phyloP scores from a whole-genome alignment of 192 early-diverging fungal species.

The Pilaira anomala region DNA sequence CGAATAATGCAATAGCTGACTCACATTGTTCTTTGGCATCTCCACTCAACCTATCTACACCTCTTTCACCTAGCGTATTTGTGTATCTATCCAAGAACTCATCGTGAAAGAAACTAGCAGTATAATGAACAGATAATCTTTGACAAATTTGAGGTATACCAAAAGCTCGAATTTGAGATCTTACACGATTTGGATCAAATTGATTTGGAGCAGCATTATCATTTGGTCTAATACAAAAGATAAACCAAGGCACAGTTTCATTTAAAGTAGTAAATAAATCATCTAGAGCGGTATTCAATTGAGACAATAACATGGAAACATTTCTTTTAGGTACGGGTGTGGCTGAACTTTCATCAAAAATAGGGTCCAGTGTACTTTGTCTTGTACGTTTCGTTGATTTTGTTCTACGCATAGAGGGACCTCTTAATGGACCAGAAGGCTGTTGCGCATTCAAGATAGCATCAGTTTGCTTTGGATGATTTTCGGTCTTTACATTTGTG shows the following conservation, averaged over 20 bases:
- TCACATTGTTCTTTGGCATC: constrained; percentile 36
- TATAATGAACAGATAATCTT: constrained; percentile 68
- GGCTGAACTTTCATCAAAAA: constrained; percentile 6
- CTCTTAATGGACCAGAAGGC: constrained; percentile 61
- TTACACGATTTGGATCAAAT: constrained; percentile 67
- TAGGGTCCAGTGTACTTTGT: background rate
- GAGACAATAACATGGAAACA: constrained; percentile 57
- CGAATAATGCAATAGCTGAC: constrained; percentile 52
- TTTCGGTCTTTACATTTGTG: constrained; percentile 66
- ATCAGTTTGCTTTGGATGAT: constrained; percentile 73
- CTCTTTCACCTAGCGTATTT: no score
- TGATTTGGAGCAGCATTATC: constrained; percentile 55
- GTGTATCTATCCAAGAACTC: constrained; percentile 80
- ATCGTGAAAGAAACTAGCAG: constrained; percentile 65
- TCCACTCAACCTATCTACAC: background rate
- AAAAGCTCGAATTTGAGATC: constrained; percentile 67
- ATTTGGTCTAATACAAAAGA: constrained; percentile 75
- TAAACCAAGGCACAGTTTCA: constrained; percentile 77
- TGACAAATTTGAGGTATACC: constrained; percentile 67
- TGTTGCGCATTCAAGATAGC: constrained; percentile 80
- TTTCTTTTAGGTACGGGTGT: constrained; percentile 29
- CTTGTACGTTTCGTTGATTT: constrained; percentile 37
- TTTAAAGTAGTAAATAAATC: constrained; percentile 68
- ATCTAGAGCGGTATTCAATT: constrained; percentile 66
- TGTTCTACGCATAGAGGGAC: constrained; percentile 54